phyloP scores from a whole-genome alignment of 176 grass and related monocot genomes.

The Avena sativa region DNA sequence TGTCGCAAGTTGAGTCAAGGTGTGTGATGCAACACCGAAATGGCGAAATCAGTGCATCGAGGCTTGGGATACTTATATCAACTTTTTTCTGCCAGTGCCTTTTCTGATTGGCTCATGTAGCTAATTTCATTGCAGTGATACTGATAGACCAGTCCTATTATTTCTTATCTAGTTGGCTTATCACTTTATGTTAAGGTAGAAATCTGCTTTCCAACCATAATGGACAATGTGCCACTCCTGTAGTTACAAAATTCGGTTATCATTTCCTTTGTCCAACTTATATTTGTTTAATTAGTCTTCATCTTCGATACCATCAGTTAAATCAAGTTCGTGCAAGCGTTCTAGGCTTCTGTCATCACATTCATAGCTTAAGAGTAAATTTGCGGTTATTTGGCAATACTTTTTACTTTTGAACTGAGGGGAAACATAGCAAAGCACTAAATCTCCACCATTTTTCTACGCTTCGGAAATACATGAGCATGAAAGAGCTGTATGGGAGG shows the following conservation, averaged over 20 bases:
- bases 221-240: background rate
- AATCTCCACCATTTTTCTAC: background rate
- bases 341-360: background rate
- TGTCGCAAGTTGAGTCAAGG: background rate
- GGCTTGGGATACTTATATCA: background rate
- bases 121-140: conserved; percentile 13
- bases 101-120: conserved; percentile 14
- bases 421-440: background rate
- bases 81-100: background rate
- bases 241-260: background rate
- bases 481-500: background rate
- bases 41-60: conserved; percentile 16
- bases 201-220: background rate
- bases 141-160: conserved; percentile 11
- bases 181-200: conserved; percentile 21
- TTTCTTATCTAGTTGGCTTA: conserved; percentile 20
- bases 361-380: background rate
- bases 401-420: conserved; percentile 17
- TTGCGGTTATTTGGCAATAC: background rate
- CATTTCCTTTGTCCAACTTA: conserved; percentile 7
- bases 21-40: background rate
- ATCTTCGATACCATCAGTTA: conserved; percentile 1
- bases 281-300: background rate
- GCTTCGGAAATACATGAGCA: conserved; percentile 9
- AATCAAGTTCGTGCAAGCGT: background rate